Base-by-base conservation (phyloP, 1,139 yeast species). In the Sugiyamaella neomexicana region DNA sequence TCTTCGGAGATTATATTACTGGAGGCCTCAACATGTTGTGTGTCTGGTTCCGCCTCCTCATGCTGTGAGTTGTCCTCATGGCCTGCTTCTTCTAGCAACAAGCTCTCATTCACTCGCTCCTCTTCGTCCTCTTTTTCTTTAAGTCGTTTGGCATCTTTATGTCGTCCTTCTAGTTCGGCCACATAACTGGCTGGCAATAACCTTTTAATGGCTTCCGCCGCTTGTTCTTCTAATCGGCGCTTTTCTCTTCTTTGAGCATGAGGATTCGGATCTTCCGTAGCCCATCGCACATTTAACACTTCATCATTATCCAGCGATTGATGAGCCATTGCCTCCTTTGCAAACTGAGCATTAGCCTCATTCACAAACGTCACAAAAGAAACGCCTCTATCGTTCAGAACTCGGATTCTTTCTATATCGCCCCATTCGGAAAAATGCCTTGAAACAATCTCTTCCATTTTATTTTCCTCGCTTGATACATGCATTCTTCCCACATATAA, bases 311-410 rank as follows among this genome's bases (percentile, higher is more conserved):
- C 83, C 29, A 91, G 70, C 5, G 88, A 78, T 67, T 93, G 98
- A 54, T 84, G 83, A 44, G 85, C 81, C 96, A 90, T 87, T 1
- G 96, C 96, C 67, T 90, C 98, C 65, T 89, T 88, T 0, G 96
- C 97, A 75, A 91, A 91, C 68, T 91, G 97, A 0, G 97, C 97
- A 65, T 80, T 84, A 31, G 77, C 69, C 63, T 89, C 96, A 43
- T 77, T 69, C 54, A 76, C 76, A 67, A 75, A 93, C 0, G 89
- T 85, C 7, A 93, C 80, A 72, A 93, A 91, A 0, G 90, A 97
- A 68, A 93, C 84, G 41, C 84, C 82, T 63, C 86, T 82, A 43
- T 73, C 75, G 53, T 78, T 75, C 15, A 89, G 71, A 9, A 86
- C 85, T 56, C 86, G 77, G 15, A 72, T 77, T 53, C 83, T 78